Evolutionary conservation across 805 yeast species (phyloP).

Genomic region (Saturnispora quitensis): DNA sequence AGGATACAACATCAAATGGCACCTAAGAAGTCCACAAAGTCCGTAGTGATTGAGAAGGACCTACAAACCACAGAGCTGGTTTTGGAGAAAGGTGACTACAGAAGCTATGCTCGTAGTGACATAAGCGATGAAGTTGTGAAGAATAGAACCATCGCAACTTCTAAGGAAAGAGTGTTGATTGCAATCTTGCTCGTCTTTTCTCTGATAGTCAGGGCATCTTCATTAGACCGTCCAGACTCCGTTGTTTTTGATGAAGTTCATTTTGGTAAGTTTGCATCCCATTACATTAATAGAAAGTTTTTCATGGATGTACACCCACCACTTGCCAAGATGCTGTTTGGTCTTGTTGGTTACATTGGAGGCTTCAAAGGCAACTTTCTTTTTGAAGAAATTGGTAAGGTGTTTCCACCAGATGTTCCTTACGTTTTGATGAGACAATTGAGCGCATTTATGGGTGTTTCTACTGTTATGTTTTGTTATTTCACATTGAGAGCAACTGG

Average conservation of each 20-base stretch:
- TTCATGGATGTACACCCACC: conserved; percentile 91
- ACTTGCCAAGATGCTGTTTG: conserved; percentile 70
- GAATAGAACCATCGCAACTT: conserved; percentile 32
- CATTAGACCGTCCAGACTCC: conserved; percentile 59
- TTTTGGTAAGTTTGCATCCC: conserved; percentile 93
- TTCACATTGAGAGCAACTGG: conserved; percentile 66
- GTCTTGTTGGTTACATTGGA: conserved; percentile 56
- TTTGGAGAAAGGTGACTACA: conserved; percentile 39
- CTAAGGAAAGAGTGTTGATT: conserved; percentile 34
- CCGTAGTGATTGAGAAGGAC: conserved; percentile 5
- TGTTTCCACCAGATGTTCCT: conserved; percentile 50
- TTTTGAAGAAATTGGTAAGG: conserved; percentile 58
- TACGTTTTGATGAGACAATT: conserved; percentile 61
- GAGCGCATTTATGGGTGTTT: conserved; percentile 60
- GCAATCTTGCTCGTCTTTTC: conserved; percentile 38
- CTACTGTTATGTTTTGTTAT: conserved; percentile 56
- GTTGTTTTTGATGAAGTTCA: conserved; percentile 69
- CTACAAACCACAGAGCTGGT: conserved; percentile 34
- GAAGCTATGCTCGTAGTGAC: conserved; percentile 47
- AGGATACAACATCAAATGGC: conserved; percentile 14
- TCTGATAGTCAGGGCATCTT: conserved; percentile 47
- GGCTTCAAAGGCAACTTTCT: conserved; percentile 67
- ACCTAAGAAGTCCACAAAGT: conserved; percentile 15
- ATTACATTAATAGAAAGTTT: conserved; percentile 64
- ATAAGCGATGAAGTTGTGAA: conserved; percentile 34